Conservation (phyloP, 441 rosid species). For the Euphorbia schlechtendalii region DNA sequence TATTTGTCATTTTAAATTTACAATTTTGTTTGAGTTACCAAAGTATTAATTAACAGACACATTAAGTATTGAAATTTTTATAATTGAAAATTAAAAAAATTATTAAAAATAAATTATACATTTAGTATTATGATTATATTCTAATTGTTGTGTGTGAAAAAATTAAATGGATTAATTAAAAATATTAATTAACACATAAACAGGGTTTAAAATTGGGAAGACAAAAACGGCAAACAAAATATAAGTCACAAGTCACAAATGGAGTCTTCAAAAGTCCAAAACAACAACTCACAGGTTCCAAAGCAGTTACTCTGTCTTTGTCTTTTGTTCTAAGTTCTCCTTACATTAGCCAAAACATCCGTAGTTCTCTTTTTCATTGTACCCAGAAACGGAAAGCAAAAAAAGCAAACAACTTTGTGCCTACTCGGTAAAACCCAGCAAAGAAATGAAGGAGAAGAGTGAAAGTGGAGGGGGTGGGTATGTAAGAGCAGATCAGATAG, state of each 20-base stretch:
- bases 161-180: too few relatives aligned
- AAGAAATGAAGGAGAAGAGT: conserved; percentile 61
- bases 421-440: background rate
- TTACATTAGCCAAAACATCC: background rate
- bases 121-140: too few relatives aligned
- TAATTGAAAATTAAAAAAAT: too few relatives aligned
- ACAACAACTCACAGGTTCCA: conserved; percentile 4
- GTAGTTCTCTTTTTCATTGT: background rate
- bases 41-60: too few relatives aligned
- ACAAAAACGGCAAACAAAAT: too few relatives aligned
- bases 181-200: too few relatives aligned
- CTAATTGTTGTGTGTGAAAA: too few relatives aligned
- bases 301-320: conserved; percentile 11
- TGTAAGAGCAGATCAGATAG: conserved; percentile 96
- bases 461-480: conserved; percentile 66
- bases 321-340: background rate
- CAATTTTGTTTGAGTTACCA: too few relatives aligned
- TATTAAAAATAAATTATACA: too few relatives aligned
- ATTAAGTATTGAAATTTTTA: too few relatives aligned
- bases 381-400: background rate
- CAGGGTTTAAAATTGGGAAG: too few relatives aligned
- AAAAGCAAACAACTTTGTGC: background rate
- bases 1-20: too few relatives aligned
- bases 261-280: conserved; percentile 1
- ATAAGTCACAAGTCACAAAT: background rate